These are phyloP conservation scores for Hymenoscyphus fructigenus DNA, from an alignment of 2,329 filamentous ascomycete genomes.

Conservation along the genomic window DNA sequence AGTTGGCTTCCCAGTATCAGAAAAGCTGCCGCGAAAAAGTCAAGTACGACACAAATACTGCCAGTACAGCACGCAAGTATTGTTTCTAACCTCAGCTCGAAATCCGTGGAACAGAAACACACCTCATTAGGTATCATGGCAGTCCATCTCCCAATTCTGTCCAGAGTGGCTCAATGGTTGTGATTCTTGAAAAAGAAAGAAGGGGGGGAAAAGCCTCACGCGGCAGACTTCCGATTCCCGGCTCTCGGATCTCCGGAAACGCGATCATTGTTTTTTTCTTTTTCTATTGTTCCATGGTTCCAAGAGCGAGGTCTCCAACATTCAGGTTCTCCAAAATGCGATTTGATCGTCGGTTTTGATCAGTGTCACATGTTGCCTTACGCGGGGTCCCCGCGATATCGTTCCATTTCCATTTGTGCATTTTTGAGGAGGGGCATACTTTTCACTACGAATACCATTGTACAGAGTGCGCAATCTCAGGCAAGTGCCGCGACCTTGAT, in stretches of 20 bases:
- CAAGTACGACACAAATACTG: background rate
- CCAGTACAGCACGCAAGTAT: background rate
- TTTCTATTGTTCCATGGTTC: background rate
- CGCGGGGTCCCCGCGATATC: background rate
- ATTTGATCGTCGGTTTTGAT: background rate
- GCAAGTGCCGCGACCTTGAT: background rate
- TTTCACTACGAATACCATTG: background rate
- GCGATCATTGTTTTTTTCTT: background rate
- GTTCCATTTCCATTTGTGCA: too few species aligned
- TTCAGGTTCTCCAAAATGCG: background rate
- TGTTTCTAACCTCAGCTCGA: background rate
- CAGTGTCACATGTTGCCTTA: background rate
- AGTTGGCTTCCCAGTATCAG: background rate
- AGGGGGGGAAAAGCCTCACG: background rate
- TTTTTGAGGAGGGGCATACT: background rate
- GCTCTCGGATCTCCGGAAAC: slow-evolving; percentile 1
- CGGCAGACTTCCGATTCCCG: slow-evolving; percentile 1
- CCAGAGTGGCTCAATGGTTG: background rate
- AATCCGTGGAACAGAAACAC: background rate
- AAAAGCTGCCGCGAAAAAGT: background rate
- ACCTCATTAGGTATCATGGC: background rate
- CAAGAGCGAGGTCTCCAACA: background rate
- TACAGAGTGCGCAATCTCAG: background rate
- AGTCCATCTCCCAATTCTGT: background rate
- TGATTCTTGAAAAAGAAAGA: background rate